Evolutionary conservation across 768 basidiomycete species (phyloP).

Genomic region (Naematelia aurantialba): DNA sequence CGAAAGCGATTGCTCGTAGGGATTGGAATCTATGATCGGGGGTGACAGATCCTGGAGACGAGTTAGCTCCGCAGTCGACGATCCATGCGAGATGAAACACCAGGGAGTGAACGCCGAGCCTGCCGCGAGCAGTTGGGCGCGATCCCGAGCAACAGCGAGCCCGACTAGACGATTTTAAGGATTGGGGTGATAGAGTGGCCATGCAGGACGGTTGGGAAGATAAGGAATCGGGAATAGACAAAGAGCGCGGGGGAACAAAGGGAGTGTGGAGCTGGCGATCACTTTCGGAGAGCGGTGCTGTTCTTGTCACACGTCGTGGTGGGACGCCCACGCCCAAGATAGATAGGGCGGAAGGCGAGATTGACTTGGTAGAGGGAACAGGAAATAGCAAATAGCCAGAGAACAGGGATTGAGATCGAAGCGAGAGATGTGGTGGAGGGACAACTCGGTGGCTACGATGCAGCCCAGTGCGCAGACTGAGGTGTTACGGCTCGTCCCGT

Average conservation of each 20-base stretch:
- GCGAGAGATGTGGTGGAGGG: conserved; percentile 1
- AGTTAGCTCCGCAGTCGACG: conserved; percentile 14
- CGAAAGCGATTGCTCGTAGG: conserved; percentile 13
- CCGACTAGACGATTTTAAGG: background rate
- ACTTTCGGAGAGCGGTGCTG: background rate
- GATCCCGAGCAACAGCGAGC: conserved; percentile 3
- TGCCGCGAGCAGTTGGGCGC: conserved; percentile 8
- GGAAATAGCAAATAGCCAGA: background rate
- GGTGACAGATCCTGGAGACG: background rate
- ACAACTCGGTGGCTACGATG: too few relatives aligned
- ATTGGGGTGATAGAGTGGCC: background rate
- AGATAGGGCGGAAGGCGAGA: background rate
- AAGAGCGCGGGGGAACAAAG: background rate
- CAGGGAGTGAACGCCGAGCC: background rate
- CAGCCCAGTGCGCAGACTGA: too few relatives aligned
- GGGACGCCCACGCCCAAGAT: too few relatives aligned
- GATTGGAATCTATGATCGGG: conserved; percentile 15
- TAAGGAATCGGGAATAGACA: background rate
- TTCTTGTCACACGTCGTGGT: background rate
- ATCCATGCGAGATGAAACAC: background rate
- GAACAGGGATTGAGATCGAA: conserved; percentile 1
- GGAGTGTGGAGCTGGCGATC: background rate
- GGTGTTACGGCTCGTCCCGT: too few relatives aligned
- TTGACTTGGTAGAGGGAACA: background rate
- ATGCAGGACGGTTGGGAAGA: too few relatives aligned